Base-by-base conservation (phyloP, 2,329 filamentous ascomycete species). In the Nannizzia gypsea region DNA sequence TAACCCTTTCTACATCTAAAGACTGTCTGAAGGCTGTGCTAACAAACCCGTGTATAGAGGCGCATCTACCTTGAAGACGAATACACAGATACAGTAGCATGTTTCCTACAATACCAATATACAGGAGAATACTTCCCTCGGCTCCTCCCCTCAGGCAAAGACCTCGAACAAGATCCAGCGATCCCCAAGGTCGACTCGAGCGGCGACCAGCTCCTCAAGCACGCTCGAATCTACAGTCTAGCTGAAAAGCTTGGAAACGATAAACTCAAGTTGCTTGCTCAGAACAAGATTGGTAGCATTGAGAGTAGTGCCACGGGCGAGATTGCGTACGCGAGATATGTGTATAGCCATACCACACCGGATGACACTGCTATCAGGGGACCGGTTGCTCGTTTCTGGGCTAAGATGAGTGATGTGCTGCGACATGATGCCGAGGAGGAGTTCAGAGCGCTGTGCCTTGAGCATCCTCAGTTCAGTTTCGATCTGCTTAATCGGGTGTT, bases 381-480 rank as follows among this genome's bases (percentile, higher is more conserved):
- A 64, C 90, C 90, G 0, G 84, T 96, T 57, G 90, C 89, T n/a
- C 87, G 86, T 59, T 95, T 95, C 78, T 96, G 90, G 90, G 90
- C 90, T 4, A 86, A 83, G 54, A 81, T 88, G 63, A 86, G 83
- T 61, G 90, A 93, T 75, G 85, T 89, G 11, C 77, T 96, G 64
- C 86, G 91, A 17, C 81, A 91, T 73, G 89, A 95, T 74, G 89
- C 90, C 40, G 89, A 95, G 73, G 81, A 83, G 5, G 89, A 95
- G 74, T 96, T 96, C 81, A 84, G 86, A 71, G 73, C 81, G 52
- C 83, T 96, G 74, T 96, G 91, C 76, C 76, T 96, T 71, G 88
- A 96, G 75, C 90, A 86, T 71, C 91, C 91, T 17, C 87, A 95
- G 70, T 96, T 96, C 71, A 88, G 88, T 69, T 96, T 91, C 77